phyloP scores from a whole-genome alignment of 371 early-diverging fungal species.

The Mortierella sp. region DNA sequence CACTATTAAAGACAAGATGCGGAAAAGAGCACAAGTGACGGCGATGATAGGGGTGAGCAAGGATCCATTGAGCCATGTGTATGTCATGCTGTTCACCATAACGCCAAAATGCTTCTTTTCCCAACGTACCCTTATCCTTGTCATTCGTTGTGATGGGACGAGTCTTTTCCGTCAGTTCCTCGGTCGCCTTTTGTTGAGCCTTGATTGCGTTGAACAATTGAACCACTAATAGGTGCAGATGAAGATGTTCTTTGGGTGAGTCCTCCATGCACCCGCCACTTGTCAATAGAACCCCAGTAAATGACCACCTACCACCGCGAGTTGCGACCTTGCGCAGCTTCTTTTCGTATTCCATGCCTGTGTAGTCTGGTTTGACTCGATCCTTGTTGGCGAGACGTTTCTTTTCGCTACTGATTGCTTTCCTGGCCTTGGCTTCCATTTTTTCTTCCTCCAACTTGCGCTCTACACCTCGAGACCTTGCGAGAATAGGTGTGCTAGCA shows the following conservation, averaged over 20 bases:
- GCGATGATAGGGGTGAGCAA: background rate
- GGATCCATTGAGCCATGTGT: background rate
- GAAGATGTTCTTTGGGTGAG: background rate
- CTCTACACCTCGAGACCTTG: slow-evolving; percentile 77
- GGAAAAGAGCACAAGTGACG: background rate
- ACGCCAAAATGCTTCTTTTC: too few species aligned
- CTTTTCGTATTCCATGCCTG: slow-evolving; percentile 82
- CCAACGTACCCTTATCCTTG: slow-evolving; percentile 63
- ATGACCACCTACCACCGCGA: slow-evolving; percentile 70
- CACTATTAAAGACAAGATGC: slow-evolving; percentile 43
- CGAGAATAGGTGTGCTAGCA: slow-evolving; percentile 77
- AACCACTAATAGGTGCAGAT: slow-evolving; percentile 64
- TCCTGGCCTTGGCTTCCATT: slow-evolving; percentile 80
- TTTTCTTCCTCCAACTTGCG: slow-evolving; percentile 80
- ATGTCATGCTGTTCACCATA: too few species aligned
- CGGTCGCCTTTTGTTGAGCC: slow-evolving; percentile 77
- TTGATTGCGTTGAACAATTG: slow-evolving; percentile 87
- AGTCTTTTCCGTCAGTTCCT: slow-evolving; percentile 60
- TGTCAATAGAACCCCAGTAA: background rate
- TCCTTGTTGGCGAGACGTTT: slow-evolving; percentile 70
- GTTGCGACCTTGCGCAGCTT: slow-evolving; percentile 85
- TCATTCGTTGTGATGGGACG: slow-evolving; percentile 59
- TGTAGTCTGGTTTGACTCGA: slow-evolving; percentile 72
- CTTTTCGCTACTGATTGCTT: slow-evolving; percentile 71
- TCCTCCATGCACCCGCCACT: background rate